phyloP scores from a whole-genome alignment of 129 eudicot species.

The Artemisia argyi region DNA sequence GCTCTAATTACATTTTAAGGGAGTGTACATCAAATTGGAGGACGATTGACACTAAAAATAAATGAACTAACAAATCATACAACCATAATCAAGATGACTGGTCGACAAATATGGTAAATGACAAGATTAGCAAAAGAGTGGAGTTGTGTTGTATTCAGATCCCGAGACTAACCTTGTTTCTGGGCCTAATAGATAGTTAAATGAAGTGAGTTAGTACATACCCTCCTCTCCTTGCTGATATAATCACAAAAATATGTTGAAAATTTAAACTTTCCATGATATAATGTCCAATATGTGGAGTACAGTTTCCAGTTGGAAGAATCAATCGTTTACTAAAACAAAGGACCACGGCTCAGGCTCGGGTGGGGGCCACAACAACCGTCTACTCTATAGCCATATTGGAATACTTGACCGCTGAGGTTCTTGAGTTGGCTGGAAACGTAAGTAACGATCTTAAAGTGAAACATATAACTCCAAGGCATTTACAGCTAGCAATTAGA shows the following conservation, averaged over 20 bases:
- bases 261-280: neutral
- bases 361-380: constrained; percentile 51
- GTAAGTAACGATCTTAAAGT: constrained; percentile 53
- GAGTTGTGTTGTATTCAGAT: too few species aligned
- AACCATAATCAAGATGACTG: too few species aligned
- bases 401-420: constrained; percentile 49
- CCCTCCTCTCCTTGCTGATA: too few species aligned
- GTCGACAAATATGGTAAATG: too few species aligned
- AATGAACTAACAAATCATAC: too few species aligned
- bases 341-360: constrained; percentile 41
- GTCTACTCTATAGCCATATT: constrained; percentile 49
- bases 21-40: too few species aligned
- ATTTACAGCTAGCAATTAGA: constrained; percentile 48
- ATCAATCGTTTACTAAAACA: constrained; percentile 48
- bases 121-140: too few species aligned
- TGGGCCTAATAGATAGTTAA: too few species aligned
- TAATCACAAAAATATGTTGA: neutral
- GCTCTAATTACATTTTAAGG: too few species aligned
- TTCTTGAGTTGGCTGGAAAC: constrained; percentile 48
- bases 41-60: too few species aligned
- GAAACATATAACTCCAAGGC: constrained; percentile 49
- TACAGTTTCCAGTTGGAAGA: constrained; percentile 54
- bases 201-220: too few species aligned
- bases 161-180: too few species aligned
- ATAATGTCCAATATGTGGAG: neutral